phyloP scores from a whole-genome alignment of 2,329 filamentous ascomycete genomes.

The Claviceps sp. region DNA sequence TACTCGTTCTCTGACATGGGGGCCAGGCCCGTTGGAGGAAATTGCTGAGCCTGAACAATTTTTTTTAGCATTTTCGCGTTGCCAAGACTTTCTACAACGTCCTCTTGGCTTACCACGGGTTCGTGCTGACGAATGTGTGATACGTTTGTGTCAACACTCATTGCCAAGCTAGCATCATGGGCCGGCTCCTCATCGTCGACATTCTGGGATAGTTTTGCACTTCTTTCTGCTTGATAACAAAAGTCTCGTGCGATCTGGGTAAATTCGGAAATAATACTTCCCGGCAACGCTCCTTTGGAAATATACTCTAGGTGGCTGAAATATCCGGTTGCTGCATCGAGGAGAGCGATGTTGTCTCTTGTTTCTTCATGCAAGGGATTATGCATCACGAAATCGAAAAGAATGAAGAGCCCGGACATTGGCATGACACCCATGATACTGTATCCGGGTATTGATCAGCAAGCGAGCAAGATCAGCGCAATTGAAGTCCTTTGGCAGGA shows the following conservation, averaged over 20 bases:
- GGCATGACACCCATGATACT: slow-evolving; percentile 10
- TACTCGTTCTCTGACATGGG: not conserved
- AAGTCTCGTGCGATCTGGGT: slow-evolving; percentile 2
- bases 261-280: slow-evolving; percentile 5
- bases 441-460: not conserved
- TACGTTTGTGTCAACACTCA: not conserved
- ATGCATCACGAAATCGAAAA: slow-evolving; percentile 13
- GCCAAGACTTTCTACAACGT: not conserved
- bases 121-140: not conserved
- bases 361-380: slow-evolving; percentile 10
- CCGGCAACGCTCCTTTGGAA: slow-evolving; percentile 6
- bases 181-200: not conserved
- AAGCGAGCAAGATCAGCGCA: not conserved
- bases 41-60: not conserved
- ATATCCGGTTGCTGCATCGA: slow-evolving; percentile 9
- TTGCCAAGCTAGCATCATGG: not conserved
- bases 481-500: not conserved
- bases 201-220: not conserved
- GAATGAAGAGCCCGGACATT: slow-evolving; percentile 10
- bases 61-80: not conserved
- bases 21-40: not conserved
- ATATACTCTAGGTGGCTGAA: slow-evolving; percentile 7
- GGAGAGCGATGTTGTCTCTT: slow-evolving; percentile 6
- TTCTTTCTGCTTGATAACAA: slow-evolving; percentile 1
- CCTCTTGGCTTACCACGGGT: not conserved